Percentiles rank a stretch among this genome's conserved stretches.
phyloP scores from a whole-genome alignment of 495 filamentous ascomycete species.

The Aspergillus bertholletiae region DNA sequence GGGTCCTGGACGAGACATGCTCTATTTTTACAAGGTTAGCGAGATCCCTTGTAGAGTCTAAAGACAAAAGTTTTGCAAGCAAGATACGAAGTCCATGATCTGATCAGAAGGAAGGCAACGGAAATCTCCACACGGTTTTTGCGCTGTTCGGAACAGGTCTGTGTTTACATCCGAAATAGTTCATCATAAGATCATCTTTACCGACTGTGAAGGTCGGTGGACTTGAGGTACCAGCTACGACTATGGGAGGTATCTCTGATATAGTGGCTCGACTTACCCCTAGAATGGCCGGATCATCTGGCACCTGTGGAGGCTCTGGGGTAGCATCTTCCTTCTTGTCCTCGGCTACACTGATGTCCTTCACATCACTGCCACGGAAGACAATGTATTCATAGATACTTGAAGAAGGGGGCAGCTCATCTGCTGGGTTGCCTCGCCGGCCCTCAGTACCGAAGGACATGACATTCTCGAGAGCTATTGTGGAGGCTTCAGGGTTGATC shows the following conservation, averaged over 20 bases:
- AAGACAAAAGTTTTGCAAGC: constrained; percentile 2
- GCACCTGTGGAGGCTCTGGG: constrained; percentile 63
- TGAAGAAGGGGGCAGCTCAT: constrained; percentile 77
- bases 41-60: background rate
- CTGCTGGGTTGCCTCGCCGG: constrained; percentile 67
- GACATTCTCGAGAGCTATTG: constrained; percentile 94
- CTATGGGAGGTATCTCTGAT: background rate
- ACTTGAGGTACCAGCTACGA: constrained; percentile 1
- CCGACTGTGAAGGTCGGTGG: constrained; percentile 11
- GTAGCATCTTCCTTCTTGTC: constrained; percentile 71
- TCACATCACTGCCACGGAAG: constrained; percentile 97
- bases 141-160: constrained; percentile 72
- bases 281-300: constrained; percentile 94
- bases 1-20: constrained; percentile 36
- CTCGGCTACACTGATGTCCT: constrained; percentile 90
- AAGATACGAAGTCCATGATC: constrained; percentile 25
- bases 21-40: constrained; percentile 33
- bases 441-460: constrained; percentile 91
- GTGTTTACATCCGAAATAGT: constrained; percentile 57
- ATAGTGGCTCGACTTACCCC: constrained; percentile 66
- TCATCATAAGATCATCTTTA: constrained; percentile 56
- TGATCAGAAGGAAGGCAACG: constrained; percentile 99
- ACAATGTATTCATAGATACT: constrained; percentile 98
- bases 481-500: constrained; percentile 95
- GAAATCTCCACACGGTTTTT: constrained; percentile 94